Evolutionary conservation across 2,329 filamentous ascomycete species (phyloP).

Genomic region (Monilinia aucupariae): DNA sequence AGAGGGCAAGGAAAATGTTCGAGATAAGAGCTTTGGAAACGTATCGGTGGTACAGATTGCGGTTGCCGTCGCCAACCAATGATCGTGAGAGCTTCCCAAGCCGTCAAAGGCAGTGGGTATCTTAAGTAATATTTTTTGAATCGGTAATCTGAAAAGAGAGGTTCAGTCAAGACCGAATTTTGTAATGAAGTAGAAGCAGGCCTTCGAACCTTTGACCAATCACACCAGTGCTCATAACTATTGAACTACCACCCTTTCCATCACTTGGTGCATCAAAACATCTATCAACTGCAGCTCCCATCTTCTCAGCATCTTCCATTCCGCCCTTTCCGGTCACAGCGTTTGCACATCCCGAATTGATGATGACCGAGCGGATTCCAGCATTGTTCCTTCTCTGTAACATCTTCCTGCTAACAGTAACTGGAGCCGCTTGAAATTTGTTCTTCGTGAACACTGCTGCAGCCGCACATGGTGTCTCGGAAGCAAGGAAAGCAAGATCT

Average conservation of each 20-base stretch:
- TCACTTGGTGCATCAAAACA: slow-evolving; percentile 46
- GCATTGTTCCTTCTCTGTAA: slow-evolving; percentile 60
- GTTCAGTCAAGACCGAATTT: not conserved
- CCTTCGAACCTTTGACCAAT: slow-evolving; percentile 73
- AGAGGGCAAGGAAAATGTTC: slow-evolving; percentile 76
- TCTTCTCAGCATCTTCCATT: slow-evolving; percentile 77
- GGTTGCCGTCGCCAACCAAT: slow-evolving; percentile 79
- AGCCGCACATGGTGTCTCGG: slow-evolving; percentile 77
- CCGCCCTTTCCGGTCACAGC: slow-evolving; percentile 91
- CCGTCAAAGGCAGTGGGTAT: slow-evolving; percentile 71
- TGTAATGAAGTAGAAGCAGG: not conserved
- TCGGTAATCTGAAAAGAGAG: slow-evolving; percentile 60
- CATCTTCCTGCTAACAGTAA: slow-evolving; percentile 74
- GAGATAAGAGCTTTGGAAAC: slow-evolving; percentile 87
- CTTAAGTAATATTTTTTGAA: slow-evolving; percentile 78
- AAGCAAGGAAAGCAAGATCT: slow-evolving; percentile 83
- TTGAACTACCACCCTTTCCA: slow-evolving; percentile 53
- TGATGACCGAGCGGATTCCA: slow-evolving; percentile 73
- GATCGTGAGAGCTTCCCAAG: slow-evolving; percentile 67
- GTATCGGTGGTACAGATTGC: slow-evolving; percentile 98
- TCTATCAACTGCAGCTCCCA: slow-evolving; percentile 74
- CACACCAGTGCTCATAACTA: slow-evolving; percentile 98
- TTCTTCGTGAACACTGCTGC: slow-evolving; percentile 97
- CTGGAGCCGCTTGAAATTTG: slow-evolving; percentile 94
- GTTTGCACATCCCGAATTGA: slow-evolving; percentile 96